Percentiles rank a stretch among this genome's conserved stretches.
These are phyloP conservation scores for Beauveria scarabaeidicola DNA, from an alignment of 2,329 filamentous ascomycete genomes.

Conservation along the genomic window DNA sequence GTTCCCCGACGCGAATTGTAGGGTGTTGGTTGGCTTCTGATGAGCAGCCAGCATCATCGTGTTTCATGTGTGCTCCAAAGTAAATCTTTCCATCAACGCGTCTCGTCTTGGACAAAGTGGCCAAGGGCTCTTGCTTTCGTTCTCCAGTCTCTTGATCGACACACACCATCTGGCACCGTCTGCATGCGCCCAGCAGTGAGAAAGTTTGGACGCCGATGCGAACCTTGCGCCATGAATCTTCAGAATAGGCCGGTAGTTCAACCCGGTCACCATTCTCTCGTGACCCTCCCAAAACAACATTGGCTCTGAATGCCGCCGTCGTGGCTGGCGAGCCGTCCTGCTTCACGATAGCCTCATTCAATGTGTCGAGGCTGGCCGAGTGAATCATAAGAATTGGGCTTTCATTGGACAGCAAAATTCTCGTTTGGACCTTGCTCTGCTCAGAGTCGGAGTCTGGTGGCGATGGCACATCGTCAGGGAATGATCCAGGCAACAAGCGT, in stretches of 20 bases:
- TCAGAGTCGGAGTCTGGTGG: conserved; percentile 51
- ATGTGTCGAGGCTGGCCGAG: conserved; percentile 63
- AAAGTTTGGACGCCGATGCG: conserved; percentile 57
- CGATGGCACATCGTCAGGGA: conserved; percentile 40
- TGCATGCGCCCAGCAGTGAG: conserved; percentile 71
- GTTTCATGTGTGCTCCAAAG: conserved; percentile 76
- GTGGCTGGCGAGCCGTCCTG: conserved; percentile 57
- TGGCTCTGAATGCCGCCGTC: conserved; percentile 76
- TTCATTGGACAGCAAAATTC: conserved; percentile 83
- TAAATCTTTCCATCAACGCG: conserved; percentile 75
- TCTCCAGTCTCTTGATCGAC: conserved; percentile 76
- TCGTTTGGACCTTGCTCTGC: conserved; percentile 23
- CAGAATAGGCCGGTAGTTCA: conserved; percentile 56
- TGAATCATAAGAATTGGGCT: conserved; percentile 85
- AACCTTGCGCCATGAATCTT: conserved; percentile 69
- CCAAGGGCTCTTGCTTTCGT: conserved; percentile 76
- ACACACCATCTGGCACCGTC: conserved; percentile 93
- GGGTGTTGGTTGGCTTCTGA: background rate
- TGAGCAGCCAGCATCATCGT: conserved; percentile 21
- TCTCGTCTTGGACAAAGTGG: conserved; percentile 79
- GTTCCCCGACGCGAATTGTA: conserved; percentile 42
- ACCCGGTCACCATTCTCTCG: conserved; percentile 10
- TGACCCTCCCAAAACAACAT: conserved; percentile 63
- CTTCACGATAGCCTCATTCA: conserved; percentile 64
- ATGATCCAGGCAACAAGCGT: conserved; percentile 41